Conservation (phyloP, 1,139 yeast genomes). For the Candida sanyaensis region DNA sequence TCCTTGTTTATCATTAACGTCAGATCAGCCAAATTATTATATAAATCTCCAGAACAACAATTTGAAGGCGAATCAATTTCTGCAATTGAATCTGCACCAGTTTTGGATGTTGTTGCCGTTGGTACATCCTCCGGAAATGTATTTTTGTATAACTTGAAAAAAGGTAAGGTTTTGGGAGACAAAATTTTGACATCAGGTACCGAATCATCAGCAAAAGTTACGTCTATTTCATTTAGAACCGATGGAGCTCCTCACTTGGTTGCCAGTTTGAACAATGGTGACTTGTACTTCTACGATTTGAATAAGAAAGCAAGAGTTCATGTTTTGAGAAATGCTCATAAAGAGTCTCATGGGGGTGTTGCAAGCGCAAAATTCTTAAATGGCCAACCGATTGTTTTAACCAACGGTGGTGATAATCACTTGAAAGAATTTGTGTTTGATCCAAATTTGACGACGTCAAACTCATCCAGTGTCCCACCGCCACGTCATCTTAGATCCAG, state of each 20-base stretch:
- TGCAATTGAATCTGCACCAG: conserved; percentile 81
- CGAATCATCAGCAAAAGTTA: conserved; percentile 48
- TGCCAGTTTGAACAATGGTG: conserved; percentile 80
- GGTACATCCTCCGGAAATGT: conserved; percentile 76
- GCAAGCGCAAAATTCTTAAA: conserved; percentile 73
- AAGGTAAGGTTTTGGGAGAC: conserved; percentile 54
- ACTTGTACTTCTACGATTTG: conserved; percentile 81
- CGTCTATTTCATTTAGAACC: conserved; percentile 84
- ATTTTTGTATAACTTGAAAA: conserved; percentile 65
- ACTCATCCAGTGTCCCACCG: conserved; percentile 71
- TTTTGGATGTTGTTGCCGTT: conserved; percentile 75
- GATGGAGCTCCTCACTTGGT: conserved; percentile 88
- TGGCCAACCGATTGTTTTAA: conserved; percentile 91
- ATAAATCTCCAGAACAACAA: conserved; percentile 43
- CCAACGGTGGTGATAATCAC: conserved; percentile 90
- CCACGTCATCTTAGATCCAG: conserved; percentile 91
- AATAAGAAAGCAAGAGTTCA: conserved; percentile 74
- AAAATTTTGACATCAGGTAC: conserved; percentile 62
- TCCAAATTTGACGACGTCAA: conserved; percentile 75
- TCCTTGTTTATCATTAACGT: conserved; percentile 67
- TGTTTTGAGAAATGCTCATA: conserved; percentile 70
- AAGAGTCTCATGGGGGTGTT: conserved; percentile 78
- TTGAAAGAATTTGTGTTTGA: conserved; percentile 92
- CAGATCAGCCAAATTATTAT: conserved; percentile 74
- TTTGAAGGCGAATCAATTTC: conserved; percentile 46